Percentiles rank a stretch among this genome's conserved stretches.
These are phyloP conservation scores for Lasiosphaeriaceae sp. DNA, from an alignment of 495 filamentous ascomycete genomes.

Conservation along the genomic window DNA sequence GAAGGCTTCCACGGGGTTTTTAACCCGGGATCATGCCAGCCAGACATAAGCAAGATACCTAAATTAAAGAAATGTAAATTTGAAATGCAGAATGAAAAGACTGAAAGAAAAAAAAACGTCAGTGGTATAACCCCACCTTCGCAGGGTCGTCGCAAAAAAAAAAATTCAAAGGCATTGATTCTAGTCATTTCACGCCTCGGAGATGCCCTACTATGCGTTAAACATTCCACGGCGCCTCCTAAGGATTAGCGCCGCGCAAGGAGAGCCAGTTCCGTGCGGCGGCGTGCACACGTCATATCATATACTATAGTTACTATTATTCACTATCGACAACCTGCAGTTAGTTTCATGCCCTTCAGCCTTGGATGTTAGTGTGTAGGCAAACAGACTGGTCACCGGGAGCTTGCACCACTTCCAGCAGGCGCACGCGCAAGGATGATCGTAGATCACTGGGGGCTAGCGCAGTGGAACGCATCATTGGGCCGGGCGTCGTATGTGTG, in stretches of 20 bases:
- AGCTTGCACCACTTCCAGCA: neutral
- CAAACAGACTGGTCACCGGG: neutral
- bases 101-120: neutral
- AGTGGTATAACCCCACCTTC: neutral
- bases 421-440: slow-evolving; percentile 5
- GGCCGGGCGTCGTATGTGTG: too few species aligned
- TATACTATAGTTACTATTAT: neutral
- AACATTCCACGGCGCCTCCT: neutral
- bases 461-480: neutral
- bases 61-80: too few species aligned
- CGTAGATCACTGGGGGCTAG: slow-evolving; percentile 6
- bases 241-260: neutral
- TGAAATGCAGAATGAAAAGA: too few species aligned
- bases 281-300: neutral
- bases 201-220: neutral
- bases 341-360: too few species aligned
- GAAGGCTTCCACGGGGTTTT: too few species aligned
- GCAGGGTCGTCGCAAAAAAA: neutral
- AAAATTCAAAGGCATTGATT: neutral
- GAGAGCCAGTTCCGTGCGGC: too few species aligned
- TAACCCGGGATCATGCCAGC: too few species aligned
- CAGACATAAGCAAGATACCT: too few species aligned
- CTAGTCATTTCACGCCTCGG: neutral
- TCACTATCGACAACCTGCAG: too few species aligned
- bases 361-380: too few species aligned